Base-by-base conservation (phyloP, 306 rosid species). In the Medicago lupulina region DNA sequence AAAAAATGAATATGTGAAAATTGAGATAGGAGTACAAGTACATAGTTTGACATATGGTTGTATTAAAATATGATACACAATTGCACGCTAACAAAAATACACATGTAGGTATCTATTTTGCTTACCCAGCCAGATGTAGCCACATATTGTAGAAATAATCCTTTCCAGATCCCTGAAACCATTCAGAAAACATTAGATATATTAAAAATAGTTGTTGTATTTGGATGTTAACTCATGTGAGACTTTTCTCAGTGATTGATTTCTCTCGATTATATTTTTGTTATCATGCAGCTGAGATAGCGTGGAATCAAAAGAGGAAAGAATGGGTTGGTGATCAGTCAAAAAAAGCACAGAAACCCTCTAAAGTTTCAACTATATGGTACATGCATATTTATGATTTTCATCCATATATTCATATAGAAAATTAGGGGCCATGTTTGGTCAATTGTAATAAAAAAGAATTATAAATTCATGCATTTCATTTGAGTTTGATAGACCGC, bases 291-390 rank as follows among this genome's bases (percentile, higher is more conserved):
- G 96, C 91, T 40, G 92, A 86, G 85, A 74, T 79, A 65, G 81
- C 88, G 60, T 90, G 96, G 96, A 81, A 83, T 60, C 70, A 83
- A 72, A 77, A 46, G 70, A 80, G 96, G 81, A 85, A 31, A 60
- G 87, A 85, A 76, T 90, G 93, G 91, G 79, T 82, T 2, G 93
- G 91, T 40, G 81, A 85, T 71, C 79, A 14, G 71, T 78, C 87
- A 28, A 79, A 69, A 70, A 86, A 78, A 17, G 13, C 69, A 8
- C 81, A 5, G 59, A 80, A 73, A 80, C 72, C 72, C 3, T 76
- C 81, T 47, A 72, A 71, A 66, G 92, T 79, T 70, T 84, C 88
- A 41, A 69, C 86, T 60, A 79, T 81, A 87, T 85, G 96, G 96
- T 88, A 81, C 43, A 13, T 64, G 49, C 79, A 17, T 71, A 36